These are phyloP conservation scores for Microglena sp. DNA, from an alignment of 139 green algal species.

Conservation along the genomic window DNA sequence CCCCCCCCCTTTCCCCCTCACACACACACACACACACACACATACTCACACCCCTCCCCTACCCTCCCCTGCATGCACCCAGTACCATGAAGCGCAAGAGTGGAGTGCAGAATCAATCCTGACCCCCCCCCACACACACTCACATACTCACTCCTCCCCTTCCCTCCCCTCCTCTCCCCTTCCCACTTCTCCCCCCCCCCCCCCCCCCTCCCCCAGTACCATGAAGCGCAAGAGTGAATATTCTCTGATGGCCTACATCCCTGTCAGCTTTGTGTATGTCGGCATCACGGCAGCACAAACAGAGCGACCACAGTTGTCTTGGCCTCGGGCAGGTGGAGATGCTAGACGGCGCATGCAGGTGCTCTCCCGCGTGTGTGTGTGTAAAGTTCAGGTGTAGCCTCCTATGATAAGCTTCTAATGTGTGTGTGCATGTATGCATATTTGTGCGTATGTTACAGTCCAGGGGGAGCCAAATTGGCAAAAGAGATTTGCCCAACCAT, in stretches of 20 bases:
- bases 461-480: too few relatives aligned
- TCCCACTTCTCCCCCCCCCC: background rate
- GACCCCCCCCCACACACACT: background rate
- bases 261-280: conserved; percentile 30
- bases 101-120: background rate
- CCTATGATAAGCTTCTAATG: too few relatives aligned
- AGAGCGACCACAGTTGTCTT: conserved; percentile 25
- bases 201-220: background rate
- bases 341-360: conserved; percentile 1
- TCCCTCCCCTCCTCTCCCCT: background rate
- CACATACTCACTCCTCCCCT: background rate
- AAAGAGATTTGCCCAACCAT: too few relatives aligned
- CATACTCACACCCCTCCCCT: background rate
- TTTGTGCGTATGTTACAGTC: too few relatives aligned
- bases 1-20: background rate
- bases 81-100: too few relatives aligned
- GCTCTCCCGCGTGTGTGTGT: too few relatives aligned
- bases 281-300: conserved; percentile 21
- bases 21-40: conserved; percentile 2
- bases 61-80: too few relatives aligned
- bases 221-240: conserved; percentile 28
- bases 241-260: conserved; percentile 44
- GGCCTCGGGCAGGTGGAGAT: conserved; percentile 43
- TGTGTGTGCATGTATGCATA: too few relatives aligned
- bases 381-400: too few relatives aligned